Evolutionary conservation across 192 early-diverging fungal genomes (phyloP).

Genomic region (Backusella sp.): DNA sequence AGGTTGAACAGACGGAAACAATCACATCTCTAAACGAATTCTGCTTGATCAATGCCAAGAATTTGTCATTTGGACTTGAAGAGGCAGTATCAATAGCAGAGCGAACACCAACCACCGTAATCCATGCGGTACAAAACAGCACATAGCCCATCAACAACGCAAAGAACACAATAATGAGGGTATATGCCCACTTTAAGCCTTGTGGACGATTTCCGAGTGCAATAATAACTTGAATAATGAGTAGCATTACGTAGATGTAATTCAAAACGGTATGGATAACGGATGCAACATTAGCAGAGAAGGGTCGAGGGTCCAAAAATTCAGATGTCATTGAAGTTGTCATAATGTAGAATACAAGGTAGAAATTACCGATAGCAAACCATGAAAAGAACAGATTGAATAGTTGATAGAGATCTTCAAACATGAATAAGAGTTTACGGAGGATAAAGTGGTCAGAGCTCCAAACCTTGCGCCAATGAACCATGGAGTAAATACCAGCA

Average conservation of each 20-base stretch:
- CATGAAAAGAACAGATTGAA: constrained; percentile 65
- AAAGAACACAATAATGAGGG: constrained; percentile 63
- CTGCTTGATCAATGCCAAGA: constrained; percentile 39
- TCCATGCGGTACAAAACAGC: constrained; percentile 34
- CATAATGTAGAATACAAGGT: constrained; percentile 88
- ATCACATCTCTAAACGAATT: constrained; percentile 53
- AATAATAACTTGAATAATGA: constrained; percentile 82
- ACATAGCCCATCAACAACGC: constrained; percentile 46
- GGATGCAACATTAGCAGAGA: constrained; percentile 31
- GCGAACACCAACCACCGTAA: constrained; percentile 26
- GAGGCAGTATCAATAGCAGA: constrained; percentile 18
- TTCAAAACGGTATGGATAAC: constrained; percentile 41
- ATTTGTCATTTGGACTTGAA: constrained; percentile 15
- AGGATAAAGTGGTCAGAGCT: constrained; percentile 60
- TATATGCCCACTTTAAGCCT: constrained; percentile 77
- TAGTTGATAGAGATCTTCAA: constrained; percentile 70
- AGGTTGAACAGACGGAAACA: constrained; percentile 62
- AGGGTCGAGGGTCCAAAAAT: constrained; percentile 22
- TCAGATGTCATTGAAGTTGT: constrained; percentile 48
- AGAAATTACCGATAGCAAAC: constrained; percentile 79
- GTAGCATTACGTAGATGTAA: constrained; percentile 55
- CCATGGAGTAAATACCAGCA: constrained; percentile 69
- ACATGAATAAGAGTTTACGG: constrained; percentile 61
- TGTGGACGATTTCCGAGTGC: constrained; percentile 97
- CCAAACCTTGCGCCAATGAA: constrained; percentile 62